phyloP scores from a whole-genome alignment of 1,284 basidiomycete genomes.

The Mrakiaceae sp. region DNA sequence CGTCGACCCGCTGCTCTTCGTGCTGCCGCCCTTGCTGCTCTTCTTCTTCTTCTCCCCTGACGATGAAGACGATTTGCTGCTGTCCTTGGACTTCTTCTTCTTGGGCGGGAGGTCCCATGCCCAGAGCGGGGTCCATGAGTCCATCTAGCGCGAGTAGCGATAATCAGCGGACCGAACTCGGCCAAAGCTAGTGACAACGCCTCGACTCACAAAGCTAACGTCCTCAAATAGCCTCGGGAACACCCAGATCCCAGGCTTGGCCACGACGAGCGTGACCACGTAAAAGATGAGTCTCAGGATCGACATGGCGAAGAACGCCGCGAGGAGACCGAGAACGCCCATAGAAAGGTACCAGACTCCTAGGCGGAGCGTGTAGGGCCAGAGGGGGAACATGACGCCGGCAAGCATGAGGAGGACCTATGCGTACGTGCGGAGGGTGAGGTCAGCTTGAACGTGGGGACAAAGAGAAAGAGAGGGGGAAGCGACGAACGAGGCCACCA shows the following conservation, averaged over 20 bases:
- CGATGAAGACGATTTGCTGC: neutral
- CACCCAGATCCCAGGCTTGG: conserved; percentile 92
- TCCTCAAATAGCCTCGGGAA: conserved; percentile 98
- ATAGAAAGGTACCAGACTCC: conserved; percentile 95
- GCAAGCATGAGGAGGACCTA: conserved; percentile 73
- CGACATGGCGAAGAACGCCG: conserved; percentile 80
- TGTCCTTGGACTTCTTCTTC: conserved; percentile 60
- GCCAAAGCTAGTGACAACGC: neutral
- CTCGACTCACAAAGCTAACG: conserved; percentile 81
- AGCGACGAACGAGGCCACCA: conserved; percentile 55
- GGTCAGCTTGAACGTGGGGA: neutral
- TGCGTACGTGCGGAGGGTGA: neutral
- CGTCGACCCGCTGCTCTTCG: no score
- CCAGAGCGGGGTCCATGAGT: conserved; percentile 95
- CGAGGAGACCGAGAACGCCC: conserved; percentile 76
- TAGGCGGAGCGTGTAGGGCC: conserved; percentile 85
- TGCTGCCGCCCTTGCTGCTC: no score
- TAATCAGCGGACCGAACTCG: neutral
- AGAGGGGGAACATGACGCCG: conserved; percentile 98
- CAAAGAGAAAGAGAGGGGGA: neutral
- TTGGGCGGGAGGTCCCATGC: conserved; percentile 95
- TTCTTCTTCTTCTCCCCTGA: no score
- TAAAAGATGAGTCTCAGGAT: conserved; percentile 90
- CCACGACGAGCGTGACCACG: conserved; percentile 75
- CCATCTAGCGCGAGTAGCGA: conserved; percentile 48